Evolutionary conservation across 129 eudicot species (phyloP).

Genomic region (Solidago caesia): DNA sequence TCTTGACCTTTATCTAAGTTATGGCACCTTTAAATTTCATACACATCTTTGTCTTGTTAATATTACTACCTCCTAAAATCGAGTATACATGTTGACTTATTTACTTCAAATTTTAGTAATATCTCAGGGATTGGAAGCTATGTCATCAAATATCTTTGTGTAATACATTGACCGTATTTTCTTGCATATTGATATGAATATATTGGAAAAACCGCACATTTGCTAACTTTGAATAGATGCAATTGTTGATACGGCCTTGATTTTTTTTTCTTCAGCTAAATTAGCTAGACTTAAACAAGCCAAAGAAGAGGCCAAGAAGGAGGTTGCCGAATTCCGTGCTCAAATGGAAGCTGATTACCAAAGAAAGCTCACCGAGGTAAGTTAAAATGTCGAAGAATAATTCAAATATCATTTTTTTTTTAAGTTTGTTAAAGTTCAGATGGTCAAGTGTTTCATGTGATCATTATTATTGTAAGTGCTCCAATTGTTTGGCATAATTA

Average conservation of each 20-base stretch:
- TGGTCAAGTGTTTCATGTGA: not conserved
- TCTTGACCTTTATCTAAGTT: not conserved
- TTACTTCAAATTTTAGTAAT: too few relatives aligned
- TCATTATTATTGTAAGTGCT: not conserved
- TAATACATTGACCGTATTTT: not conserved
- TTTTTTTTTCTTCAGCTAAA: constrained; percentile 48
- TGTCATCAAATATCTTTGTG: constrained; percentile 18
- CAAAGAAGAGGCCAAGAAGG: constrained; percentile 87
- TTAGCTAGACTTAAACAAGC: constrained; percentile 83
- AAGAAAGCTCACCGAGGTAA: constrained; percentile 80
- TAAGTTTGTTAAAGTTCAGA: not conserved
- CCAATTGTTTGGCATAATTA: not conserved
- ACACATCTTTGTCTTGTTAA: not conserved
- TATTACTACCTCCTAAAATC: not conserved
- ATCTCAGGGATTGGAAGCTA: not conserved
- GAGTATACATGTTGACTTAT: too few relatives aligned
- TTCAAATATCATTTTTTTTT: not conserved
- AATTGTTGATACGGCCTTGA: constrained; percentile 1
- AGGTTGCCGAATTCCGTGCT: constrained; percentile 88
- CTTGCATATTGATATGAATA: not conserved
- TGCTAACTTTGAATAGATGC: not conserved
- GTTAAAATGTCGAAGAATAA: not conserved
- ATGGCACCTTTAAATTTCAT: not conserved
- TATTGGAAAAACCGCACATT: not conserved
- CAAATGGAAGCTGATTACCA: constrained; percentile 80